Evolutionary conservation across 352 stramenopile genomes (phyloP).

Genomic region (Chrysophaeum taylorii): DNA sequence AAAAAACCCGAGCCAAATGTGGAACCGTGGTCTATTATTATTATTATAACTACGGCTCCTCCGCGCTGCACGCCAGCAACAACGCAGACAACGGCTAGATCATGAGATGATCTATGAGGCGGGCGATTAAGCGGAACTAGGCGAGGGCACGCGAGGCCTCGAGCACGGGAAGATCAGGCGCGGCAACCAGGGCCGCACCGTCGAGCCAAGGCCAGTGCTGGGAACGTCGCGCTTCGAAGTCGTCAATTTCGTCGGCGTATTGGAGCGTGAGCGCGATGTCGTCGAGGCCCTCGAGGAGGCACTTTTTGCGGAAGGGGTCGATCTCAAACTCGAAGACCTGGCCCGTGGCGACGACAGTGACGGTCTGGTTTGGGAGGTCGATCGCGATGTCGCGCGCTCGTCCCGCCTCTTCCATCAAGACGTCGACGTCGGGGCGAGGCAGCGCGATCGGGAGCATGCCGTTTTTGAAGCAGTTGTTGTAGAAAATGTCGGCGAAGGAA

Average conservation of each 20-base stretch:
- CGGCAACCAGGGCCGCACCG: slow-evolving; percentile 46
- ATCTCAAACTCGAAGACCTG: slow-evolving; percentile 56
- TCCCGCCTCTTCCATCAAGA: slow-evolving; percentile 43
- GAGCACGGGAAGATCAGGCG: too few species aligned
- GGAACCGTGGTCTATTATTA: too few species aligned
- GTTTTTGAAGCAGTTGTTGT: slow-evolving; percentile 75
- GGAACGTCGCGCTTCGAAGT: slow-evolving; percentile 48
- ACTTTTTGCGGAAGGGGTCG: slow-evolving; percentile 59
- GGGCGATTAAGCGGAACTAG: too few species aligned
- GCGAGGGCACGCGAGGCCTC: too few species aligned
- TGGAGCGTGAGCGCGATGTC: slow-evolving; percentile 65
- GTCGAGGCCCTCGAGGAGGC: slow-evolving; percentile 61
- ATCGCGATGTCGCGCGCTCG: slow-evolving; percentile 50
- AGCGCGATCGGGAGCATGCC: slow-evolving; percentile 62
- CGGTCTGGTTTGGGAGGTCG: slow-evolving; percentile 56
- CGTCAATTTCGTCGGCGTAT: slow-evolving; percentile 51
- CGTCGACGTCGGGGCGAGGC: slow-evolving; percentile 42
- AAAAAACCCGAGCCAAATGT: too few species aligned
- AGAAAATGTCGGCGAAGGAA: slow-evolving; percentile 70
- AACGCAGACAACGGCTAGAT: too few species aligned
- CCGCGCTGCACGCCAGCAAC: too few species aligned
- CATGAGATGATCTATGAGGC: too few species aligned
- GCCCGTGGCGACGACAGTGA: slow-evolving; percentile 48
- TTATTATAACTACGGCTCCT: too few species aligned
- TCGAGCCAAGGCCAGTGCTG: slow-evolving; percentile 59